Percentiles rank a stretch among this genome's conserved stretches.
These are phyloP conservation scores for Purpureocillium takamizusanense DNA, from an alignment of 2,329 filamentous ascomycete genomes.

Conservation along the genomic window DNA sequence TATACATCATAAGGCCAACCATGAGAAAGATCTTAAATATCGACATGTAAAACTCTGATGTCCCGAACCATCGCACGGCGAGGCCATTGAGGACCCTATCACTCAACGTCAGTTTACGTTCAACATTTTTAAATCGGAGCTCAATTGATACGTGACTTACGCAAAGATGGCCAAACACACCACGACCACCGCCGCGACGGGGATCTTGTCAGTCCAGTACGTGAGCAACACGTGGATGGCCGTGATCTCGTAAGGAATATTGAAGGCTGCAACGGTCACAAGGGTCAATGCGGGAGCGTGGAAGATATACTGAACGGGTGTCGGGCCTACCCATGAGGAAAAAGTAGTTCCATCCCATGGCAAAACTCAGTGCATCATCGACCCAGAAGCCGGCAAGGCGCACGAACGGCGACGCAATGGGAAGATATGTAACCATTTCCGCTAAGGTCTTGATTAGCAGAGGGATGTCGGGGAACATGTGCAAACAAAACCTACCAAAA, in stretches of 20 bases:
- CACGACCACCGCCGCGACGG: conserved; percentile 34
- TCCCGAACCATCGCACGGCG: conserved; percentile 32
- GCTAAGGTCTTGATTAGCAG: conserved; percentile 11
- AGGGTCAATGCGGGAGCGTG: no score
- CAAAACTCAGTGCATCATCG: conserved; percentile 36
- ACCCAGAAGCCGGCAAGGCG: conserved; percentile 36
- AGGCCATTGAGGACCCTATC: conserved; percentile 26
- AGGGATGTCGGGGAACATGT: no score
- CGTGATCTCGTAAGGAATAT: conserved; percentile 43
- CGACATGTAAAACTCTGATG: conserved; percentile 36
- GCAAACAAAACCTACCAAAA: no score
- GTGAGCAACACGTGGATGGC: conserved; percentile 39
- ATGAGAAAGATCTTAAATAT: conserved; percentile 48
- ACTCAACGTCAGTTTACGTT: not conserved
- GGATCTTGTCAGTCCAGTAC: conserved; percentile 37
- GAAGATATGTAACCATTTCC: conserved; percentile 40
- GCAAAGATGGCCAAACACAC: conserved; percentile 33
- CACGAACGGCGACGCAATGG: conserved; percentile 35
- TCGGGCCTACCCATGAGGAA: conserved; percentile 38
- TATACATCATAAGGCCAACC: conserved; percentile 49
- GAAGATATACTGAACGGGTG: no score
- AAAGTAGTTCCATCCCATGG: conserved; percentile 41
- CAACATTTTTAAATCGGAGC: no score
- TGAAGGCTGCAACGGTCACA: conserved; percentile 10
- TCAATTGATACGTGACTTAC: conserved; percentile 5